These are phyloP conservation scores for Curvularia eragrostidis DNA, from an alignment of 2,329 filamentous ascomycete genomes.

Conservation along the genomic window DNA sequence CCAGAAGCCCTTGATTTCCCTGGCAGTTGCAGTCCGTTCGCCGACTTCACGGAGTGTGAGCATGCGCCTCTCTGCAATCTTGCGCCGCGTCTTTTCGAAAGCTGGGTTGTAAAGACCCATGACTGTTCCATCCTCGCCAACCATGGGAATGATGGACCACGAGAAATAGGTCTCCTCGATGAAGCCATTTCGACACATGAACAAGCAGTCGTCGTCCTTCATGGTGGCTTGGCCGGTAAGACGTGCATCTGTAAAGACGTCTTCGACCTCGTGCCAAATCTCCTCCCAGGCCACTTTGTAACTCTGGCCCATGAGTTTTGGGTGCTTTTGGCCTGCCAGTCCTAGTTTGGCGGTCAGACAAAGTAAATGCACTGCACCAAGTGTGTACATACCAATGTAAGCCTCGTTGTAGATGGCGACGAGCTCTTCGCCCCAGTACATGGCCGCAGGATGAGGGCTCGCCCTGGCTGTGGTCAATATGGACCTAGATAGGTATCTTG, in stretches of 20 bases:
- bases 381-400: conserved; percentile 55
- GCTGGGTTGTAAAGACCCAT: conserved; percentile 80
- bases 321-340: conserved; percentile 80
- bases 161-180: conserved; percentile 83
- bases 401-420: conserved; percentile 76
- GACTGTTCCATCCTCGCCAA: conserved; percentile 75
- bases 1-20: conserved; percentile 78
- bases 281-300: conserved; percentile 75
- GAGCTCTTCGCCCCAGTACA: conserved; percentile 79
- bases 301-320: conserved; percentile 73
- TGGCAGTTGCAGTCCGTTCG: conserved; percentile 74
- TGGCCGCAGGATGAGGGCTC: conserved; percentile 64
- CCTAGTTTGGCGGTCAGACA: conserved; percentile 24
- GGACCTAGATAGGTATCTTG: background rate
- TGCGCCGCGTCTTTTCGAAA: conserved; percentile 80
- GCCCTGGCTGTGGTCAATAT: conserved; percentile 34
- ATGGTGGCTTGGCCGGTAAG: conserved; percentile 78
- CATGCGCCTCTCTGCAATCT: conserved; percentile 81
- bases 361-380: background rate
- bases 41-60: conserved; percentile 78
- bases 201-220: conserved; percentile 82
- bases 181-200: conserved; percentile 72
- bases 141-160: conserved; percentile 80
- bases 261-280: conserved; percentile 74
- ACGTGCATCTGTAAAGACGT: conserved; percentile 71